Evolutionary conservation across 495 filamentous ascomycete species (phyloP).

Genomic region (Penicillium lividum): DNA sequence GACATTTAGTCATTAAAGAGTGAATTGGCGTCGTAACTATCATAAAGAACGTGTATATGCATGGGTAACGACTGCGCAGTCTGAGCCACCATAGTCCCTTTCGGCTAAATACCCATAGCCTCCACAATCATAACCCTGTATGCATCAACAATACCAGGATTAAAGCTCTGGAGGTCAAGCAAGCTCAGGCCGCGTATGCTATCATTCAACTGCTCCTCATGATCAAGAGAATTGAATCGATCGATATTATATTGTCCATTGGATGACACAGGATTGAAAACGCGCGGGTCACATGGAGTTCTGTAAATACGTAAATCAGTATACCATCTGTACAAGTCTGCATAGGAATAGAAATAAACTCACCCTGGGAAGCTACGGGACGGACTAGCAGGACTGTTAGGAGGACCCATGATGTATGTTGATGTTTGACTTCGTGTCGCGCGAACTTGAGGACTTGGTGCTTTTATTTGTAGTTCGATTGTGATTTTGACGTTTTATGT

Average conservation of each 20-base stretch:
- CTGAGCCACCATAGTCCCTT: not conserved
- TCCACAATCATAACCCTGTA: not conserved
- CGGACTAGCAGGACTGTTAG: not conserved
- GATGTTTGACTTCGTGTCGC: not conserved
- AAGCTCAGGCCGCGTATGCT: not conserved
- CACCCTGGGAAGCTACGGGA: not conserved
- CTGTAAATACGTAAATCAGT: too few species aligned
- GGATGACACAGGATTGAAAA: not conserved
- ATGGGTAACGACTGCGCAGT: too few species aligned
- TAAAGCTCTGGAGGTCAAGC: not conserved
- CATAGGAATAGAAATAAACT: not conserved
- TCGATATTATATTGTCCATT: not conserved
- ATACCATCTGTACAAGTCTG: too few species aligned
- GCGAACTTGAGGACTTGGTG: not conserved
- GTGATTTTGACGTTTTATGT: constrained; percentile 9
- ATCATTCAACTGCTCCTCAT: not conserved
- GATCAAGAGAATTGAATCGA: not conserved
- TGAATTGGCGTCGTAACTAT: not conserved
- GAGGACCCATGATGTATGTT: not conserved
- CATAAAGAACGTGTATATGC: not conserved
- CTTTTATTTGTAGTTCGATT: constrained; percentile 5
- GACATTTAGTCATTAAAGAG: not conserved
- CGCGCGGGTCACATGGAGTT: not conserved
- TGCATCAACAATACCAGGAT: not conserved
- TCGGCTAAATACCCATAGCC: not conserved